Base-by-base conservation (phyloP, 257 asterid species). In the Nicotiana noctiflora region DNA sequence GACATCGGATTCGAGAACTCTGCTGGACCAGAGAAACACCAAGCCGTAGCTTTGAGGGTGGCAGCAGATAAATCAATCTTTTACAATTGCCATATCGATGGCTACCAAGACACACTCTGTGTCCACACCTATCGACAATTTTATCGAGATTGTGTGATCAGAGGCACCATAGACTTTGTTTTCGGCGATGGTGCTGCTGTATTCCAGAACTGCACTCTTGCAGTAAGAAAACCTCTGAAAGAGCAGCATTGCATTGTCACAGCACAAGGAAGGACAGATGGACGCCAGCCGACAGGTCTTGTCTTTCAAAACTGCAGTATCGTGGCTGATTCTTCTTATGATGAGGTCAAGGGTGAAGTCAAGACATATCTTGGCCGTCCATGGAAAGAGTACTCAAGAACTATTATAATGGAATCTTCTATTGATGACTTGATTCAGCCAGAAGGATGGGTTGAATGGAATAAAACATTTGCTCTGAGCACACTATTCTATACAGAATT, bases 81-180 rank as follows among this genome's bases (percentile, higher is more conserved):
- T 87, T 86, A 85, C 80, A 93, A 92, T 55, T 93, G 98, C 76
- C 94, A 89, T 7, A 87, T 94, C 84, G 95, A 94, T 61, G 98
- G 96, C 2, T 90, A 91, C 87, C 98, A 94, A 79, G 96, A 91
- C 88, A 93, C 96, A 0, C 94, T 94, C 61, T 94, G 91, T 51
- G 84, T 87, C 6, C 97, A 94, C 75, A 86, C 93, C 19, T 92
- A 94, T 68, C 92, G 98, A 34, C 98, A 94, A 18, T 94, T 84
- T 88, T 94, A 93, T 75, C 77, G 95, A 2, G 85, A 93, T 68
- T 94, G 98, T 70, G 34, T 44, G 5, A 89, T 94, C 88, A 89
- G 97, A 0, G 98, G 98, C 83, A 94, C 98, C 61, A 87, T 94
- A 32, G 98, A 94, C 84, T 94, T 90, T 87, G 72, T 94, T 6